Evolutionary conservation across 75 land plant species (phyloP).

Genomic region (Pinus taeda): DNA sequence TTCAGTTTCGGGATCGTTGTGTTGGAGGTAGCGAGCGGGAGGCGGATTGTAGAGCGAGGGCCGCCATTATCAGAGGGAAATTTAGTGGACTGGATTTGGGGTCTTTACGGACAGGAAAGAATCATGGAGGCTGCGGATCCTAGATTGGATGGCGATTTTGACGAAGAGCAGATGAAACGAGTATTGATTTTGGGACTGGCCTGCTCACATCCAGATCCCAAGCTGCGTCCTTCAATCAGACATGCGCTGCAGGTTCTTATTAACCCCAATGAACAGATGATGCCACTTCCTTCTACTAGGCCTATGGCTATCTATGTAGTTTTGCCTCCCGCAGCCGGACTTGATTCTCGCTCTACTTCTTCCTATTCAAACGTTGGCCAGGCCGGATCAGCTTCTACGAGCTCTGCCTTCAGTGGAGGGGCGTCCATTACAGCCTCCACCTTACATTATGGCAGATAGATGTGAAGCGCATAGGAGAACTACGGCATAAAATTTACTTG

Average conservation of each 20-base stretch:
- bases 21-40: conserved; percentile 8
- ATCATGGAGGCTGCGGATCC: conserved; percentile 38
- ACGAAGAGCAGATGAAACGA: neutral
- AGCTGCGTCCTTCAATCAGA: neutral
- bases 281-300: neutral
- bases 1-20: conserved; percentile 17
- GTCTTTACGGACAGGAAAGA: conserved; percentile 14
- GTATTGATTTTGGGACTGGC: neutral
- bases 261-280: neutral
- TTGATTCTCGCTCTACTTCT: too few relatives aligned
- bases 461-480: too few relatives aligned
- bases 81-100: neutral
- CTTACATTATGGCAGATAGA: too few relatives aligned
- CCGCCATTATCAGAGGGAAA: neutral
- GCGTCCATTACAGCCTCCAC: too few relatives aligned
- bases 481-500: too few relatives aligned
- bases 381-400: too few relatives aligned
- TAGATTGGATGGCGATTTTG: conserved; percentile 7
- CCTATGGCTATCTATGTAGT: neutral
- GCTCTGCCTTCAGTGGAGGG: too few relatives aligned
- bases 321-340: neutral
- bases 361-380: too few relatives aligned
- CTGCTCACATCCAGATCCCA: neutral
- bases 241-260: neutral
- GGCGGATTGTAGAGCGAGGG: neutral